A percentile compares a stretch with the other conserved stretches of the same genome.
phyloP scores from a whole-genome alignment of 352 stramenopile genomes.

The Globisporangium uncinulatum region DNA sequence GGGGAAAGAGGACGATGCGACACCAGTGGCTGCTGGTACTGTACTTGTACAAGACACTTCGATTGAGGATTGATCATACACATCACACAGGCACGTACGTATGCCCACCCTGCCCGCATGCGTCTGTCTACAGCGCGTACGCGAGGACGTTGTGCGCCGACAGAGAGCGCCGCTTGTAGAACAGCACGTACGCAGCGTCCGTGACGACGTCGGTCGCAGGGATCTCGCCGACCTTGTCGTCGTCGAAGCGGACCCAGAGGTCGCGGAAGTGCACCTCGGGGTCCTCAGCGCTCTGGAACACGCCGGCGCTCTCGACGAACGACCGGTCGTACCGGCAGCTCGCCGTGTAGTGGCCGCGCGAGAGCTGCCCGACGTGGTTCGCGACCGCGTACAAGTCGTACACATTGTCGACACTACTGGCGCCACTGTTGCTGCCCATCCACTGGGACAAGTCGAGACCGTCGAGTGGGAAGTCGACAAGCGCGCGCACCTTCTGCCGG shows the following conservation, averaged over 20 bases:
- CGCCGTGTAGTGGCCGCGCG: constrained; percentile 93
- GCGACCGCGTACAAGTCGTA: constrained; percentile 97
- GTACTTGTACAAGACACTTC: neutral
- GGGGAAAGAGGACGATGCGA: neutral
- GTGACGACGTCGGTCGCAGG: constrained; percentile 62
- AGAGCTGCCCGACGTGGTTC: constrained; percentile 96
- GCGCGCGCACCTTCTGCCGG: constrained; percentile 72
- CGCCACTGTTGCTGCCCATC: constrained; percentile 25
- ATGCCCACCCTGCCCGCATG: neutral
- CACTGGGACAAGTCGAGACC: constrained; percentile 76
- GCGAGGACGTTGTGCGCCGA: constrained; percentile 67
- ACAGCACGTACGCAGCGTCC: constrained; percentile 89
- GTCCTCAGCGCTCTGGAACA: constrained; percentile 34
- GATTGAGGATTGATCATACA: constrained; percentile 1
- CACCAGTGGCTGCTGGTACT: too few species aligned
- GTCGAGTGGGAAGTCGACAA: constrained; percentile 79
- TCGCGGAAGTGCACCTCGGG: constrained; percentile 44
- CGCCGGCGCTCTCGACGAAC: constrained; percentile 47
- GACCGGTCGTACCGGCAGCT: constrained; percentile 72
- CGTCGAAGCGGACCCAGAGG: constrained; percentile 80
- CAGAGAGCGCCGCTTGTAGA: constrained; percentile 83
- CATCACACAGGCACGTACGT: neutral
- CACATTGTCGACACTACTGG: constrained; percentile 14
- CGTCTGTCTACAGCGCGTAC: constrained; percentile 37
- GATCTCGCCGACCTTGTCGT: constrained; percentile 78